Evolutionary conservation across 139 green algal species (phyloP).

Genomic region (Limnomonas spitsbergensis): DNA sequence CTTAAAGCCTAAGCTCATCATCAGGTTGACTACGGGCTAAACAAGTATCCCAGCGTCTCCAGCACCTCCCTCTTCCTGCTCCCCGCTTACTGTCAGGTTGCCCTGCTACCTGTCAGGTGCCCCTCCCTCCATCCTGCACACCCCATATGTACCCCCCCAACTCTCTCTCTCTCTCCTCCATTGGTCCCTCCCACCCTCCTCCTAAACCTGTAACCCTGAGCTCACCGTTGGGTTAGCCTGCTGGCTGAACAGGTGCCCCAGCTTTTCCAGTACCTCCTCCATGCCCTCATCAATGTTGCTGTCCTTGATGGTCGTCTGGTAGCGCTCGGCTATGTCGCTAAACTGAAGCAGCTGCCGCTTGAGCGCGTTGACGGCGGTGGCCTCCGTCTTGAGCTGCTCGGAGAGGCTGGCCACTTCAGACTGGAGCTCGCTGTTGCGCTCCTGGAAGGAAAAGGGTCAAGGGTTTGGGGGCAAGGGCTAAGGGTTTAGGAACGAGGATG

Average conservation of each 20-base stretch:
- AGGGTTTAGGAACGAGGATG: too few relatives aligned
- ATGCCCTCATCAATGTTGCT: slow-evolving; percentile 33
- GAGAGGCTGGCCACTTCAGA: slow-evolving; percentile 34
- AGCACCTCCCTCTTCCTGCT: too few relatives aligned
- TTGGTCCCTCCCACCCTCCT: neutral
- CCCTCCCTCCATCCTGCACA: neutral
- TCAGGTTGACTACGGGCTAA: too few relatives aligned
- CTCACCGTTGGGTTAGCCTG: slow-evolving; percentile 18
- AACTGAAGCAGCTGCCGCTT: slow-evolving; percentile 51
- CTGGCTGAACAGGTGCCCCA: slow-evolving; percentile 36
- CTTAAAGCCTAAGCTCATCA: too few relatives aligned
- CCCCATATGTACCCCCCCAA: neutral
- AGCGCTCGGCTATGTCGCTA: slow-evolving; percentile 37
- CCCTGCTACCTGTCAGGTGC: too few relatives aligned
- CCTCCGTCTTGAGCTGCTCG: slow-evolving; percentile 43
- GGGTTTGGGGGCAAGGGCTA: too few relatives aligned
- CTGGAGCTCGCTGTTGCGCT: slow-evolving; percentile 30
- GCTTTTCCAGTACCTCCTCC: slow-evolving; percentile 25
- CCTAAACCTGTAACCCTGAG: neutral
- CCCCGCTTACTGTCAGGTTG: too few relatives aligned
- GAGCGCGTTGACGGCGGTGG: slow-evolving; percentile 29
- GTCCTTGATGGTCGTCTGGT: slow-evolving; percentile 26
- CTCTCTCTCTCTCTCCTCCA: neutral
- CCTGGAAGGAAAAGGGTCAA: too few relatives aligned
- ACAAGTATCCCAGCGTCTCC: too few relatives aligned